Evolutionary conservation across 257 asterid species (phyloP).

Genomic region (Rehmannia glutinosa): DNA sequence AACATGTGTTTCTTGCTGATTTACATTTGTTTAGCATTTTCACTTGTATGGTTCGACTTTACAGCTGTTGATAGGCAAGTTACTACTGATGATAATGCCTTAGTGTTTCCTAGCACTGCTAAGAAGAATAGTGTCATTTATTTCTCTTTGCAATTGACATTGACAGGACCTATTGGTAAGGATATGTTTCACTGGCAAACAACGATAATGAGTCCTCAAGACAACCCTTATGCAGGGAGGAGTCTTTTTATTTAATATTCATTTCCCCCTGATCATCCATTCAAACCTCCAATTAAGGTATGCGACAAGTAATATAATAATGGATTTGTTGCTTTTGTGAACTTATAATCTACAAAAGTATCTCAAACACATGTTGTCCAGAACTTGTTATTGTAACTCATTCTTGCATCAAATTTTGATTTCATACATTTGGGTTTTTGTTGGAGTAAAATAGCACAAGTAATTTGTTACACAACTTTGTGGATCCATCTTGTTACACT

Average conservation of each 20-base stretch:
- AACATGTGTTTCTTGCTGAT: neutral
- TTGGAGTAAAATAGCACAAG: neutral
- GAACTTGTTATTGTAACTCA: neutral
- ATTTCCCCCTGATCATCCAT: constrained; percentile 50
- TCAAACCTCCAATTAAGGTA: too few relatives aligned
- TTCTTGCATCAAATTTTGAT: constrained; percentile 4
- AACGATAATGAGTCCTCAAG: constrained; percentile 49
- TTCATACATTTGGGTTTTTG: neutral
- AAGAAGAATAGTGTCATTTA: neutral
- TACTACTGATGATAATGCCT: neutral
- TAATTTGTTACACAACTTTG: neutral
- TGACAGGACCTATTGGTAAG: constrained; percentile 46
- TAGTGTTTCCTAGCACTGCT: neutral
- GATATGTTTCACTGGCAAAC: constrained; percentile 57
- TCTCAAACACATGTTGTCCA: neutral
- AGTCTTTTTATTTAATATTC: constrained; percentile 42
- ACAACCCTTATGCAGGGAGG: constrained; percentile 47
- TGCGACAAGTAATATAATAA: neutral
- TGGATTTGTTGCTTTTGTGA: neutral
- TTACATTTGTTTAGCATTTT: neutral
- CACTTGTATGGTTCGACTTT: neutral
- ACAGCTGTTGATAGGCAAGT: neutral
- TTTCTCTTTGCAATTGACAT: neutral
- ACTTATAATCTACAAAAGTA: neutral
- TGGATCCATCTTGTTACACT: too few relatives aligned